phyloP scores from a whole-genome alignment of 257 asterid genomes.

The Solanum pimpinellifolium region DNA sequence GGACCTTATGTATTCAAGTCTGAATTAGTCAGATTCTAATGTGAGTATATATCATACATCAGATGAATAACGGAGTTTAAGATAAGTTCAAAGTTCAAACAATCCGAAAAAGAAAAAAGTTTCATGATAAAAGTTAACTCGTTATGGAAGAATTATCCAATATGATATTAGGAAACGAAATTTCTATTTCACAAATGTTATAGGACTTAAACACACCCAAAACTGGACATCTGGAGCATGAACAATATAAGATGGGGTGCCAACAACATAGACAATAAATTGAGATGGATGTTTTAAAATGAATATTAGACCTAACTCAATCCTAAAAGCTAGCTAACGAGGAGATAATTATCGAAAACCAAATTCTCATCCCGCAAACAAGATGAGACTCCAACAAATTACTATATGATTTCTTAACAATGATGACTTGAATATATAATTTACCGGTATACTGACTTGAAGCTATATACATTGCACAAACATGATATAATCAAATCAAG shows the following conservation, averaged over 20 bases:
- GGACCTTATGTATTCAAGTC: not conserved
- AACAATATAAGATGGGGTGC: not conserved
- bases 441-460: not conserved
- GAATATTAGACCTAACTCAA: not conserved
- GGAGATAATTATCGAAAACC: not conserved
- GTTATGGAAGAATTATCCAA: not conserved
- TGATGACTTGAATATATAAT: not conserved
- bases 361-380: not conserved
- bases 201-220: not conserved
- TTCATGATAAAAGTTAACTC: not conserved
- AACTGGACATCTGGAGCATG: not conserved
- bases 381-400: not conserved
- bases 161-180: not conserved
- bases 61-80: not conserved
- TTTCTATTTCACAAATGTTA: not conserved
- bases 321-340: not conserved
- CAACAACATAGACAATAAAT: not conserved
- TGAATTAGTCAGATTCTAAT: not conserved
- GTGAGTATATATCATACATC: not conserved
- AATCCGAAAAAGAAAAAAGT: not conserved
- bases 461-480: not conserved
- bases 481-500: not conserved
- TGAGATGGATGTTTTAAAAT: not conserved
- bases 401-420: not conserved
- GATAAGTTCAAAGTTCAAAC: not conserved